Evolutionary conservation across 2,329 filamentous ascomycete species (phyloP).

Genomic region (Beauveria caledonica): DNA sequence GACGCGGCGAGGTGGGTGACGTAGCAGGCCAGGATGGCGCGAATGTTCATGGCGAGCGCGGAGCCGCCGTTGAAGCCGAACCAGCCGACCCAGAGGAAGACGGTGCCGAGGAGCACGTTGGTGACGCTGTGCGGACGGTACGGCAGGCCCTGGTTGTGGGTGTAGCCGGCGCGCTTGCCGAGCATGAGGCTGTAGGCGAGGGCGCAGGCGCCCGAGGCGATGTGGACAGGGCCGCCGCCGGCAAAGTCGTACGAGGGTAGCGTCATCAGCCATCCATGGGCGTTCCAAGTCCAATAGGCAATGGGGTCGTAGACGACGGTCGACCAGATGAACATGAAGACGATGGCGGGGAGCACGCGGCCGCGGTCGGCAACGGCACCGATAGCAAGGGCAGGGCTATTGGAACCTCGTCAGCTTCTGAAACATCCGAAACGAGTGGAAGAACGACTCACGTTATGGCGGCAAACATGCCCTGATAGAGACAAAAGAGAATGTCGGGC

Average conservation of each 20-base stretch:
- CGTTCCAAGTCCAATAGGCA: conserved; percentile 73
- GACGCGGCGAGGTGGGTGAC: conserved; percentile 83
- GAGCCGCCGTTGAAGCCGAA: conserved; percentile 92
- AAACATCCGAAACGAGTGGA: neutral
- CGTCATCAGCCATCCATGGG: conserved; percentile 61
- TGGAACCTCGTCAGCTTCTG: conserved; percentile 2
- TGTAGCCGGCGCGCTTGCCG: conserved; percentile 58
- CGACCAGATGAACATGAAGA: conserved; percentile 64
- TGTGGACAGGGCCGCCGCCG: conserved; percentile 67
- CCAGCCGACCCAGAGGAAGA: conserved; percentile 87
- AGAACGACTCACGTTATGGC: conserved; percentile 65
- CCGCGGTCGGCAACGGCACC: conserved; percentile 54
- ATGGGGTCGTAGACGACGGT: conserved; percentile 67
- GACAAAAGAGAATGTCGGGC: conserved; percentile 74
- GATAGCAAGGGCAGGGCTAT: conserved; percentile 47
- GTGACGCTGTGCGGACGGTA: conserved; percentile 69
- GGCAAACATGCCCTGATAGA: conserved; percentile 87
- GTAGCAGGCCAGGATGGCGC: conserved; percentile 81
- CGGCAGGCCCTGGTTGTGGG: conserved; percentile 50
- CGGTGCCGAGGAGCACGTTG: conserved; percentile 63
- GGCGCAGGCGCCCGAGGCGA: conserved; percentile 62
- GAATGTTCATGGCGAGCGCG: conserved; percentile 72
- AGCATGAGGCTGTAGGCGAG: conserved; percentile 68
- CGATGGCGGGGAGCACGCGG: conserved; percentile 50
- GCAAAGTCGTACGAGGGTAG: conserved; percentile 67